Conservation (phyloP, 495 filamentous ascomycete genomes). For the Lindgomyces ingoldianus region DNA sequence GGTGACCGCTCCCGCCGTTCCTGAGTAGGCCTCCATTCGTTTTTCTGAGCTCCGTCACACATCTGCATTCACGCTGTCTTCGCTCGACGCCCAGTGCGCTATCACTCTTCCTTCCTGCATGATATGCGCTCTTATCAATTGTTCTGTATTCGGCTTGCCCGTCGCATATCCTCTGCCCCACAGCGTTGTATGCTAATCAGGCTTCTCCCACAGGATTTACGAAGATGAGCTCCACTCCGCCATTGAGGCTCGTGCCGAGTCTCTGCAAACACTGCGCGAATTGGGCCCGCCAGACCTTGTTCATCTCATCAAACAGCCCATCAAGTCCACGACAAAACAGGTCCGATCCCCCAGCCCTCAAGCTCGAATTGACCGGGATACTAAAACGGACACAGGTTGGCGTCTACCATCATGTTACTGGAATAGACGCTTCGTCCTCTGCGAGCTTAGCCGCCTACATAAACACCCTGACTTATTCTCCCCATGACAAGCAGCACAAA, state of each 20-base stretch:
- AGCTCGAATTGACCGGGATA: background rate
- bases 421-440: constrained; percentile 94
- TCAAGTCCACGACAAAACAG: constrained; percentile 63
- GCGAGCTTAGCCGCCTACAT: constrained; percentile 96
- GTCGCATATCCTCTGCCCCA: background rate
- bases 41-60: background rate
- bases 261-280: constrained; percentile 79
- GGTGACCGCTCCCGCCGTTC: constrained; percentile 40
- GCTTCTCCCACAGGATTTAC: constrained; percentile 64
- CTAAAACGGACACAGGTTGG: constrained; percentile 60
- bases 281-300: constrained; percentile 94
- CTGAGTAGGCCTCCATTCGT: constrained; percentile 35
- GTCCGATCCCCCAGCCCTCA: constrained; percentile 46
- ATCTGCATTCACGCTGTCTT: background rate
- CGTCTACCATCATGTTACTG: constrained; percentile 97
- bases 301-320: constrained; percentile 86
- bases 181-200: constrained; percentile 17
- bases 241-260: constrained; percentile 85
- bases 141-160: too few species aligned
- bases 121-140: too few species aligned
- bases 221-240: constrained; percentile 88
- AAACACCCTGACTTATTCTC: constrained; percentile 90
- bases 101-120: too few species aligned
- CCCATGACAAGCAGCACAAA: constrained; percentile 82
- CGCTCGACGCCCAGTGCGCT: background rate